Evolutionary conservation across 1,284 basidiomycete species (phyloP).

Genomic region (Moesziomyces sp.): DNA sequence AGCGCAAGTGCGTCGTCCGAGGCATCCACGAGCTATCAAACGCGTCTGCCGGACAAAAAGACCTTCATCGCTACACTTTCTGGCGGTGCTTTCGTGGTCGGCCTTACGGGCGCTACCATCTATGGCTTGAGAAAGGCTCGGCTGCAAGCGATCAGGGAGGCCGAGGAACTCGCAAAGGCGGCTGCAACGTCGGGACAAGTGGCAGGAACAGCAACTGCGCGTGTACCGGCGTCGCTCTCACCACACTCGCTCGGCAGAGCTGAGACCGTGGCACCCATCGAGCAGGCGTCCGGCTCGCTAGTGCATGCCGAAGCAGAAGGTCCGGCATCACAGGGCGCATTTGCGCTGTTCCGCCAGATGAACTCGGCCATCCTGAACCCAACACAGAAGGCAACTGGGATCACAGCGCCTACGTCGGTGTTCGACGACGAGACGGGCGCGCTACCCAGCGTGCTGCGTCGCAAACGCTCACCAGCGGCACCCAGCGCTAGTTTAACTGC

Average conservation of each 20-base stretch:
- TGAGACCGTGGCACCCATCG: not conserved
- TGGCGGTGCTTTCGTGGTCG: slow-evolving; percentile 41
- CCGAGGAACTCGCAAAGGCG: slow-evolving; percentile 27
- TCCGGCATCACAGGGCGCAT: slow-evolving; percentile 4
- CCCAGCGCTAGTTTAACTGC: no score
- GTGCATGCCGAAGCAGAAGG: not conserved
- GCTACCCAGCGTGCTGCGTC: slow-evolving; percentile 26
- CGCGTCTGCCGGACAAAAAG: slow-evolving; percentile 40
- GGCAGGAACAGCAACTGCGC: not conserved
- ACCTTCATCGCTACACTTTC: slow-evolving; percentile 48
- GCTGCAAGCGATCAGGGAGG: slow-evolving; percentile 40
- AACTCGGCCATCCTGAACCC: slow-evolving; percentile 28
- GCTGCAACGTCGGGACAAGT: not conserved
- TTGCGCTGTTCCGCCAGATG: slow-evolving; percentile 33
- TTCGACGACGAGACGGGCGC: slow-evolving; percentile 39
- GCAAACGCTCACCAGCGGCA: slow-evolving; percentile 7
- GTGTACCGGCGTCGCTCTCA: not conserved
- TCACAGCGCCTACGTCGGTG: slow-evolving; percentile 36
- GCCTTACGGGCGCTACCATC: slow-evolving; percentile 41
- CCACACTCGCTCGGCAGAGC: not conserved
- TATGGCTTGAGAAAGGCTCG: slow-evolving; percentile 40
- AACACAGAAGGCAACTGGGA: slow-evolving; percentile 4
- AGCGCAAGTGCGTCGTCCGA: slow-evolving; percentile 1
- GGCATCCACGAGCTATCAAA: slow-evolving; percentile 32
- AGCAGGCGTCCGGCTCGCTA: not conserved